phyloP scores from a whole-genome alignment of 371 early-diverging fungal species.

The Lichtheimia corymbifera region DNA sequence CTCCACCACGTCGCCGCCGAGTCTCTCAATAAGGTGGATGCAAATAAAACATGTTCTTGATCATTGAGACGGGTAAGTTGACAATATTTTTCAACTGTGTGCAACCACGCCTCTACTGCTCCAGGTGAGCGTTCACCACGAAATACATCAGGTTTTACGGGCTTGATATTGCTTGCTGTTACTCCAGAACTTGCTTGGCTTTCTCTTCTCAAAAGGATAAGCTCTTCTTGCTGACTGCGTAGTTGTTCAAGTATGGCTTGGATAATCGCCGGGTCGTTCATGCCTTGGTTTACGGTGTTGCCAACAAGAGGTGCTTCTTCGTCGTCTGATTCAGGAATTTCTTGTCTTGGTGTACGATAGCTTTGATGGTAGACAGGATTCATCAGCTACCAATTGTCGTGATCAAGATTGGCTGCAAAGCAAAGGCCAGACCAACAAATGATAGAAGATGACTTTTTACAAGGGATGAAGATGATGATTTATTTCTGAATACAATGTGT shows the following conservation, averaged over 20 bases:
- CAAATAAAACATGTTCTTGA: neutral
- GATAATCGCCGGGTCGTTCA: neutral
- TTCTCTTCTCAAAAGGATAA: neutral
- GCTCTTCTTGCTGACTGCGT: slow-evolving; percentile 3
- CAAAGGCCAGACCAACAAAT: neutral
- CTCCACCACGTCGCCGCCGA: slow-evolving; percentile 10
- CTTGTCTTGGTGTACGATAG: slow-evolving; percentile 1
- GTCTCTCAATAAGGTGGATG: slow-evolving; percentile 5
- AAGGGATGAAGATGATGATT: neutral
- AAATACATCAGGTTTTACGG: slow-evolving; percentile 10
- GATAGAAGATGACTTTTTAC: slow-evolving; percentile 2
- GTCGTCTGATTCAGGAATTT: neutral
- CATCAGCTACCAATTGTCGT: slow-evolving; percentile 1
- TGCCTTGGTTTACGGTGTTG: neutral
- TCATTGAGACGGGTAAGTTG: slow-evolving; percentile 4
- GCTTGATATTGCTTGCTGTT: neutral
- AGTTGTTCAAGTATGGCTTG: slow-evolving; percentile 7
- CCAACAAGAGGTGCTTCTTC: neutral
- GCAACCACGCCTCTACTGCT: slow-evolving; percentile 10
- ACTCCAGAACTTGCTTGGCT: neutral
- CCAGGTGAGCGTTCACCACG: slow-evolving; percentile 6
- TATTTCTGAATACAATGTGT: neutral
- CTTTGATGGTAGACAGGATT: neutral
- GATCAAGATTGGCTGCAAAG: slow-evolving; percentile 1
- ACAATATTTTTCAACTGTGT: slow-evolving; percentile 11